Base-by-base conservation (phyloP, 352 stramenopile species). In the Pythium chondricola region DNA sequence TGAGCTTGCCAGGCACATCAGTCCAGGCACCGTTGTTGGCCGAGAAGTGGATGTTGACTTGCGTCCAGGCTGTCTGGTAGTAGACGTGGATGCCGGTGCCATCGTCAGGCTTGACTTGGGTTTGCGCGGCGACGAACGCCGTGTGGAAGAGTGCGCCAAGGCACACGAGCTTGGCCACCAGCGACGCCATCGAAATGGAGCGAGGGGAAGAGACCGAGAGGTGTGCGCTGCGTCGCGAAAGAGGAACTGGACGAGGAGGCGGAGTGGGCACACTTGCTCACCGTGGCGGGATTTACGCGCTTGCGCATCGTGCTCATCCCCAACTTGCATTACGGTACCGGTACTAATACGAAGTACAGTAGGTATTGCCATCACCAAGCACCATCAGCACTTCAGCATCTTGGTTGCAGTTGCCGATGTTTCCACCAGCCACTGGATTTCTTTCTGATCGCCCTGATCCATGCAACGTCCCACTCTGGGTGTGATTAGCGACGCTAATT, bases 11-110 rank as follows among this genome's bases (percentile, higher is more conserved):
- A 0, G 67, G 67, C 0, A 52, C 57, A 5, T 53, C 58, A 26
- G 67, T 76, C 67, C 67, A 73, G 14, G 41, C 32, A 10, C 54
- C 66, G 5, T 46, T 50, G 6, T 54, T 37, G 16, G 41, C 46
- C 6, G 41, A 43, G 41, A 65, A 77, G 52, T 77, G 67, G 31
- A 77, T 71, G 49, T 61, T 60, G 4, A 61, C 60, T 10, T 41
- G 26, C 1, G 38, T 44, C 67, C 67, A 77, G 8, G 52, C 53
- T 43, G 56, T 65, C 50, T 69, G 55, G 40, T 62, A 74, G 36
- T 56, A 69, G 5, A 80, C 46, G 32, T 74, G 56, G 35, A 79
- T 17, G 2, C 64, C 63, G 0, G 63, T 68, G 8, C 63, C 63
- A 36, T 76, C 63, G 36, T 63, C 51, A 11, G 49, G 31, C 46